phyloP scores from a whole-genome alignment of 495 filamentous ascomycete genomes.

The Xylaria grammica region DNA sequence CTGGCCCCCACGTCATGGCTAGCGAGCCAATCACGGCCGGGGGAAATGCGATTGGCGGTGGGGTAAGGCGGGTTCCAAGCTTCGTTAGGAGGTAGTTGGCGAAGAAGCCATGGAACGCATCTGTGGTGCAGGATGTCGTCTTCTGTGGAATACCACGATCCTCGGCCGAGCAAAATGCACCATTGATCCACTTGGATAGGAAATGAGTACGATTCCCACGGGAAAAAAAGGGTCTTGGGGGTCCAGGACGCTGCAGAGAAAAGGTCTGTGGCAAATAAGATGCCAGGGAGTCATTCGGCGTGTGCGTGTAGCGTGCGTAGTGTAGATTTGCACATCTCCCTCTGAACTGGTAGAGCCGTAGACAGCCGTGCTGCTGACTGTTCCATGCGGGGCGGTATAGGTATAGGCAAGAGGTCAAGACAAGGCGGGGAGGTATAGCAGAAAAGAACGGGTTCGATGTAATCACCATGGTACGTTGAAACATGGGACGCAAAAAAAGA shows the following conservation, averaged over 20 bases:
- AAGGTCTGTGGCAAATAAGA: conserved; percentile 22
- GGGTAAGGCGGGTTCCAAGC: not conserved
- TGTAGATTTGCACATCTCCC: not conserved
- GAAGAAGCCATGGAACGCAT: conserved; percentile 7
- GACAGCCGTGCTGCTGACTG: conserved; percentile 6
- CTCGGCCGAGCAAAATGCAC: conserved; percentile 7
- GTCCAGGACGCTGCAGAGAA: not conserved
- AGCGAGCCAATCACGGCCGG: conserved; percentile 1
- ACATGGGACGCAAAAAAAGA: conserved; percentile 20
- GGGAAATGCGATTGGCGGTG: not conserved
- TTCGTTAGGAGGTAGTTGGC: not conserved
- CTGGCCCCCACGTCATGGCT: not conserved
- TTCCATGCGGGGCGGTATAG: conserved; percentile 8
- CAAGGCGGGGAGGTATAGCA: conserved; percentile 7
- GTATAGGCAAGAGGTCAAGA: not conserved
- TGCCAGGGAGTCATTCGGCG: not conserved
- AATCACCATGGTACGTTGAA: not conserved
- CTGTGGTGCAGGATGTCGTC: conserved; percentile 12
- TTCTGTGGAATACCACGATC: conserved; percentile 9
- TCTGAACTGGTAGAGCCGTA: not conserved
- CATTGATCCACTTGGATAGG: conserved; percentile 22
- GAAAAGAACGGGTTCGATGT: not conserved
- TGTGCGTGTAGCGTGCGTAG: not conserved
- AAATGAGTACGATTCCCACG: conserved; percentile 1
- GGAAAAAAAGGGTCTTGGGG: conserved; percentile 3